Evolutionary conservation across 164 flowering plant genomes (phyloP).

Genomic region (Annona cherimola): DNA sequence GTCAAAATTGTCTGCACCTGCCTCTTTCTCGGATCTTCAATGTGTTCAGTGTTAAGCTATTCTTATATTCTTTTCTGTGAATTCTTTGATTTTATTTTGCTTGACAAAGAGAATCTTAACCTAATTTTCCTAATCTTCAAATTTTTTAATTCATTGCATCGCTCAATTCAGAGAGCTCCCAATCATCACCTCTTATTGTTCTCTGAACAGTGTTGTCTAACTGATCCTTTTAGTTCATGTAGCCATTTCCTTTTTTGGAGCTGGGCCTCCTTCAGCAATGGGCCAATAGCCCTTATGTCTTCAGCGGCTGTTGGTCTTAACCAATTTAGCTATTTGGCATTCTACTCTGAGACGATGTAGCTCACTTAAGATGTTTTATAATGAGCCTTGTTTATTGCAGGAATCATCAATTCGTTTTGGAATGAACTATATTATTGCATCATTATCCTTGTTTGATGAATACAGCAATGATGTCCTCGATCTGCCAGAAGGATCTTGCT

Average conservation of each 20-base stretch:
- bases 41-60: too few species aligned
- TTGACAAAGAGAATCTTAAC: too few species aligned
- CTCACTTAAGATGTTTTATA: background rate
- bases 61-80: too few species aligned
- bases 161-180: too few species aligned
- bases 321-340: background rate
- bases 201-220: too few species aligned
- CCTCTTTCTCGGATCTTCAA: too few species aligned
- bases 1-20: too few species aligned
- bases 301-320: background rate
- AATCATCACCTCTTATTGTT: too few species aligned
- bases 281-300: background rate
- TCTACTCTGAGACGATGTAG: background rate
- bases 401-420: constrained; percentile 73
- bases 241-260: background rate
- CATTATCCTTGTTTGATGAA: constrained; percentile 73
- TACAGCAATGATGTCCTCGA: constrained; percentile 85
- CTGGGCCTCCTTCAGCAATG: background rate
- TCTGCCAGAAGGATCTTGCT: constrained; percentile 80
- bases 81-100: too few species aligned
- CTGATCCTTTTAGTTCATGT: too few species aligned
- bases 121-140: too few species aligned
- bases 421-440: constrained; percentile 58
- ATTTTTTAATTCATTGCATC: too few species aligned
- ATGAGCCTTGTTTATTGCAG: constrained; percentile 26